Conservation (phyloP, 208 protist species). For the Trypanosoma theileri region DNA sequence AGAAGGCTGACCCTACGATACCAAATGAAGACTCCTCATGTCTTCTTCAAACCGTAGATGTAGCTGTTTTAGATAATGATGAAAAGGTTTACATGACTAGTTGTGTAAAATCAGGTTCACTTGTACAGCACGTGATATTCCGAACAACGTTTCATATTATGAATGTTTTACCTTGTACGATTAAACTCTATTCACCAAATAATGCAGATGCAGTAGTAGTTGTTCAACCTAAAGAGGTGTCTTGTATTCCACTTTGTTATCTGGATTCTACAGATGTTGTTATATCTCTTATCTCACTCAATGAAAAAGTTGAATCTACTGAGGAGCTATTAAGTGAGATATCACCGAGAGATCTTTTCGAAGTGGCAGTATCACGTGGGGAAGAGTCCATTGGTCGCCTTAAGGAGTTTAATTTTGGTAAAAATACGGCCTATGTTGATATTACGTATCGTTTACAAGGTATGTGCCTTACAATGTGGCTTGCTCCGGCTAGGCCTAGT, state of each 20-base stretch:
- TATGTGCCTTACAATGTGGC: conserved; percentile 19
- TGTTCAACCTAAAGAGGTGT: conserved; percentile 17
- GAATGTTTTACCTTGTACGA: conserved; percentile 12
- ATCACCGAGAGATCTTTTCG: conserved; percentile 12
- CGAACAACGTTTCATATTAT: conserved; percentile 27
- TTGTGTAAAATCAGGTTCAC: conserved; percentile 1
- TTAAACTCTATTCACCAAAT: background rate
- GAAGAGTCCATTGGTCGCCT: conserved; percentile 30
- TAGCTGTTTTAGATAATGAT: conserved; percentile 19
- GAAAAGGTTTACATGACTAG: conserved; percentile 23
- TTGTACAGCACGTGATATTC: conserved; percentile 19
- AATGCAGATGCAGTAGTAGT: background rate
- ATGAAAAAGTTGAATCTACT: conserved; percentile 8
- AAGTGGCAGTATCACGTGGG: conserved; percentile 15
- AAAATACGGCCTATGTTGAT: conserved; percentile 22
- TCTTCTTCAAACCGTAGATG: conserved; percentile 10
- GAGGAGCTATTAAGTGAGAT: conserved; percentile 11
- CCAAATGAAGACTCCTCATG: background rate
- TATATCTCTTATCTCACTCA: conserved; percentile 1
- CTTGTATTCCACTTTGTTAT: conserved; percentile 18
- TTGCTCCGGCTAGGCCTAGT: conserved; percentile 17
- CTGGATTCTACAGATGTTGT: conserved; percentile 14
- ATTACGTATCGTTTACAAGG: conserved; percentile 29
- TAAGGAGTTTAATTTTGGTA: conserved; percentile 24
- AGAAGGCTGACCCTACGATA: background rate